Evolutionary conservation across 805 yeast genomes (phyloP), one percentile per base, ranked within the genome.

Genomic region (Naumovozyma dairenensis): DNA sequence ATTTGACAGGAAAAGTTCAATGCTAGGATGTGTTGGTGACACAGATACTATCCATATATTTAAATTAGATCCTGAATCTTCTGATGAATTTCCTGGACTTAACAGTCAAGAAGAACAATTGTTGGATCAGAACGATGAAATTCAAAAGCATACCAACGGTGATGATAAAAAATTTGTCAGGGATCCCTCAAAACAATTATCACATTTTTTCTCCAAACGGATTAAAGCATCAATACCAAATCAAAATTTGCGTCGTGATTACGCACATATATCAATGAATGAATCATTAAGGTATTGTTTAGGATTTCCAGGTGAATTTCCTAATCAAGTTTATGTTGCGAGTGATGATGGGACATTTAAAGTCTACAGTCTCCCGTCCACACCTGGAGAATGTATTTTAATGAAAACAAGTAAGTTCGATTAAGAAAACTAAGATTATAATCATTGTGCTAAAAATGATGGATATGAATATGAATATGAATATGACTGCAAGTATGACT

Each of bases 1-100:
- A 25, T 85, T 86, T 57, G 77, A 80, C 44, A 56, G 66, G 16
- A 72, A 74, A 35, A 69, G 80, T 29, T 64, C 66, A 2, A 65
- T 78, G 35, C 63, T 87, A n/a, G 75, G 80, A n/a, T 92, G 87
- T 30, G 74, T 86, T 4, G 79, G 89, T 25, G 74, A 85, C 22
- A 80, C 94, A 10, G 93, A 80, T 20, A 86, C 96, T 0, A 81
- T 86, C n/a, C 96, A 86, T 54, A 72, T 86, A 15, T 86, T 86
- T 62, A 65, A 81, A 34, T 54, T 85, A 34, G 75, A 76, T 1
- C 67, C 21, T 15, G n/a, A 26, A 15, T 27, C 27, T 8, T 20
- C 17, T 14, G 38, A 31, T n/a, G 29, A 26, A 14, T 7, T 14
- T 18, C 31, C 31, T 21, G 36, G 28, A 9, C 16, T 10, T 16